Percentiles rank a stretch among this genome's conserved stretches.
Conservation (phyloP, 2,329 filamentous ascomycete genomes). For the Penicillium sp. region DNA sequence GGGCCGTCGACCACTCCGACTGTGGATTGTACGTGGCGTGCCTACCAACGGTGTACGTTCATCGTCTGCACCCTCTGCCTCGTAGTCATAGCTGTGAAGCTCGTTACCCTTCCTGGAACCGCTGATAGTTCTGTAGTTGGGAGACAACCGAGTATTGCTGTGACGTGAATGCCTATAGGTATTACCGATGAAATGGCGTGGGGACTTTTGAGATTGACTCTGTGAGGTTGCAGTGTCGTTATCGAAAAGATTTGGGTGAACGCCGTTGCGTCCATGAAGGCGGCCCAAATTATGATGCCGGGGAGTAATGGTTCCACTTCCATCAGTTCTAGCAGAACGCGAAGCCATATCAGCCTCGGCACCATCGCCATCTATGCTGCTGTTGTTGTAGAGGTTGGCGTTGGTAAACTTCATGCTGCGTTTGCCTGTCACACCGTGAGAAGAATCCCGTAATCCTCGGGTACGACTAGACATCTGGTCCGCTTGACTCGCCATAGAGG, state of each 20-base stretch:
- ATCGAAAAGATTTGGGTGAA: slow-evolving; percentile 70
- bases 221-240: slow-evolving; percentile 64
- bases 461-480: slow-evolving; percentile 51
- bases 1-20: slow-evolving; percentile 55
- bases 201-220: slow-evolving; percentile 65
- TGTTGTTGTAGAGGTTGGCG: slow-evolving; percentile 57
- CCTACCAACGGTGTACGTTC: slow-evolving; percentile 80
- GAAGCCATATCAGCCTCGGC: slow-evolving; percentile 61
- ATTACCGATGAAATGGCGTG: slow-evolving; percentile 50
- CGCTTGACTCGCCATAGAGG: slow-evolving; percentile 62
- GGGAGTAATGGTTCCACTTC: slow-evolving; percentile 55
- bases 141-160: slow-evolving; percentile 63
- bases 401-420: slow-evolving; percentile 97
- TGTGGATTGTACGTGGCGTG: slow-evolving; percentile 59
- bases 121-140: slow-evolving; percentile 47
- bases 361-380: slow-evolving; percentile 61
- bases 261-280: slow-evolving; percentile 69
- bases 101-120: slow-evolving; percentile 59
- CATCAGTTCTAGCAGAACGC: slow-evolving; percentile 61
- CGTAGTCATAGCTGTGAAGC: slow-evolving; percentile 71
- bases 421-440: slow-evolving; percentile 67
- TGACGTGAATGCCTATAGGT: slow-evolving; percentile 66
- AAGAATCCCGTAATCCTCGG: slow-evolving; percentile 65
- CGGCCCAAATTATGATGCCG: slow-evolving; percentile 74
- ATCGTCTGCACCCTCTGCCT: slow-evolving; percentile 79